Conservation (phyloP, 257 asterid species). For the Ilex aquifolium region DNA sequence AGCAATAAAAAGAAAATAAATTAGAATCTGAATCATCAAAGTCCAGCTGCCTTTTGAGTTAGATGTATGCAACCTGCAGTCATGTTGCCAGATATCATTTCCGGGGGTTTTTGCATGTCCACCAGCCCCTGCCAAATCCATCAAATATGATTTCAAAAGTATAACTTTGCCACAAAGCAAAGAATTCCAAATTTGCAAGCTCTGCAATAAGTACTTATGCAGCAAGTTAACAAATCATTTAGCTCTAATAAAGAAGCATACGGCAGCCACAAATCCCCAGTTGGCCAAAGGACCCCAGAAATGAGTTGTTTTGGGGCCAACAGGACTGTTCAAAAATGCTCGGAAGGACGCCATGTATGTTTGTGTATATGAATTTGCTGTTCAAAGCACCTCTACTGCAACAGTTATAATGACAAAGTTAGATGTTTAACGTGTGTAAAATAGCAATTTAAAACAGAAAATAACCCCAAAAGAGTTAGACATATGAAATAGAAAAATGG, state of each 20-base stretch:
- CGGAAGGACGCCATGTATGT: constrained; percentile 23
- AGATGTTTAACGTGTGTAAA: not conserved
- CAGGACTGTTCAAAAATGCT: constrained; percentile 36
- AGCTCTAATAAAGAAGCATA: constrained; percentile 6
- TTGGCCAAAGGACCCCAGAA: constrained; percentile 46
- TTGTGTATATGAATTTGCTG: too few relatives aligned
- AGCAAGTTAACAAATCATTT: too few relatives aligned
- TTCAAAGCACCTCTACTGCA: not conserved
- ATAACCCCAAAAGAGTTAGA: too few relatives aligned
- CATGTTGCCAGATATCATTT: not conserved
- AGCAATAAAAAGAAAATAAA: not conserved
- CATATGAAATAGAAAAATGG: too few relatives aligned
- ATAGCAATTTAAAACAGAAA: too few relatives aligned
- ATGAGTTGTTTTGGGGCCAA: constrained; percentile 46
- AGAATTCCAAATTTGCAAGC: too few relatives aligned
- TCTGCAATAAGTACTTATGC: too few relatives aligned
- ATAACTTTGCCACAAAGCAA: too few relatives aligned
- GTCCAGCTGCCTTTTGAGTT: not conserved
- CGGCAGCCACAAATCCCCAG: constrained; percentile 41
- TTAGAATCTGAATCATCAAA: not conserved
- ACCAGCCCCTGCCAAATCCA: not conserved
- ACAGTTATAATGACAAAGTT: not conserved
- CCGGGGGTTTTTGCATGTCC: not conserved
- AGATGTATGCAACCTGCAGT: not conserved
- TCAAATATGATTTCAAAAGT: too few relatives aligned